Base-by-base conservation (phyloP, 2,329 filamentous ascomycete species). In the Phialemonium atrogriseum region DNA sequence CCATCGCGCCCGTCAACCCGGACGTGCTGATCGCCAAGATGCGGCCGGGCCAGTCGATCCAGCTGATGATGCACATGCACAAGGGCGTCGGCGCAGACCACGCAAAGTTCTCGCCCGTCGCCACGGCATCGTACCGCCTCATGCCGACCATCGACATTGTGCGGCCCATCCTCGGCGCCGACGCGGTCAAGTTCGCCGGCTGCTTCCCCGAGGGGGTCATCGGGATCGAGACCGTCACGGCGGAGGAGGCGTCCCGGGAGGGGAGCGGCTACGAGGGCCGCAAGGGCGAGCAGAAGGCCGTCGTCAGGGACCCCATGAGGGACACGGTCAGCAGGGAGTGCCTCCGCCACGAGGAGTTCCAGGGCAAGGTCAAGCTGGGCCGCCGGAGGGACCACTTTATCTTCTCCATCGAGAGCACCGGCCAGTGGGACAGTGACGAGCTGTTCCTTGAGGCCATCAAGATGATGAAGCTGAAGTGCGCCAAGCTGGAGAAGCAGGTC, bases 261-360 rank as follows among this genome's bases (percentile, higher is more conserved):
- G 73, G 73, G 13, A 75, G 70, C 47, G 80, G 73, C 16, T 85
- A 87, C 45, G 76, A 82, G 50, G 81, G 77, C 36, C 76, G 81
- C 46, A 76, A 78, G 35, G 87, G 88, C 32, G 80, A 94, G 62
- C 60, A 73, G 48, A 93, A 93, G 64, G 91, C 89, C 1, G 86
- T 94, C 0, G 89, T 98, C 2, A 64, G 66, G 40, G 80, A 96
- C 55, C 66, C 89, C 2, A 93, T 95, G 78, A 84, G 83, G 50
- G 93, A 98, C 56, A 96, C 89, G 0, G 89, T 98, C 39, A 93
- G 84, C 59, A 76, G 91, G 44, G 93, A 98, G 62, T 91, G 83
- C 50, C 60, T 98, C 51, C 77, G 91, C 30, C 89, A 98, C 54
- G 70, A 80, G 16, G 91, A 96, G 61, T 96, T 98, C 62, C 77